Evolutionary conservation across 192 early-diverging fungal species (phyloP).

Genomic region (Radiomyces spectabilis): DNA sequence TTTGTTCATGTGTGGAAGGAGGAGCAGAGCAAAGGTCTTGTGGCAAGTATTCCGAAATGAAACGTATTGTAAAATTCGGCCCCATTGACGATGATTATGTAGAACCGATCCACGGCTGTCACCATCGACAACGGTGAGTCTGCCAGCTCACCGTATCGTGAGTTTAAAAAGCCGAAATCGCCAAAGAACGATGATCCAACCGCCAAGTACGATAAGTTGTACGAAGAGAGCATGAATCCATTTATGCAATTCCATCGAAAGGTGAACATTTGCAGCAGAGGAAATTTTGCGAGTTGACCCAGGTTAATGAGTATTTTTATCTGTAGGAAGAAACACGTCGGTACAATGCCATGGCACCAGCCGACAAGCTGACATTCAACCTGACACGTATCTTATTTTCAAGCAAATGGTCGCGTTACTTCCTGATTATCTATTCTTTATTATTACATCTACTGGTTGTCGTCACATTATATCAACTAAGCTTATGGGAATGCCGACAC

Average conservation of each 20-base stretch:
- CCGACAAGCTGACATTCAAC: constrained; percentile 61
- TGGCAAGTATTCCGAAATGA: neutral
- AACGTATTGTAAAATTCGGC: neutral
- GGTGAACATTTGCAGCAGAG: too few relatives aligned
- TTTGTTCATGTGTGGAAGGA: constrained; percentile 70
- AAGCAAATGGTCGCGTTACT: constrained; percentile 58
- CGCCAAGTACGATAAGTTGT: constrained; percentile 68
- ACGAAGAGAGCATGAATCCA: constrained; percentile 86
- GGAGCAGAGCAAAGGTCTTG: constrained; percentile 10
- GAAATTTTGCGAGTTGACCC: too few relatives aligned
- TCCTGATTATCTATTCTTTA: constrained; percentile 61
- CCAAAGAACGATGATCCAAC: constrained; percentile 37
- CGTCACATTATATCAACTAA: constrained; percentile 57
- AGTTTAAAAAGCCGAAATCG: constrained; percentile 8
- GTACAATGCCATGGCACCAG: constrained; percentile 64
- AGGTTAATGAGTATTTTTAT: too few relatives aligned
- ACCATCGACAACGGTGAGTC: constrained; percentile 11
- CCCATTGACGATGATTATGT: neutral
- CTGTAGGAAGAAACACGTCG: constrained; percentile 63
- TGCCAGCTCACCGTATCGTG: constrained; percentile 2
- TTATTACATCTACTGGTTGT: constrained; percentile 79
- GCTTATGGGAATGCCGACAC: constrained; percentile 57
- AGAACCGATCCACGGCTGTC: constrained; percentile 15
- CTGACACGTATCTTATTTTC: constrained; percentile 57
- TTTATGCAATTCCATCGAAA: constrained; percentile 77